Percentiles rank a stretch among this genome's conserved stretches.
Evolutionary conservation across 805 yeast genomes (phyloP).

Genomic region (Myxozyma melibiosi): DNA sequence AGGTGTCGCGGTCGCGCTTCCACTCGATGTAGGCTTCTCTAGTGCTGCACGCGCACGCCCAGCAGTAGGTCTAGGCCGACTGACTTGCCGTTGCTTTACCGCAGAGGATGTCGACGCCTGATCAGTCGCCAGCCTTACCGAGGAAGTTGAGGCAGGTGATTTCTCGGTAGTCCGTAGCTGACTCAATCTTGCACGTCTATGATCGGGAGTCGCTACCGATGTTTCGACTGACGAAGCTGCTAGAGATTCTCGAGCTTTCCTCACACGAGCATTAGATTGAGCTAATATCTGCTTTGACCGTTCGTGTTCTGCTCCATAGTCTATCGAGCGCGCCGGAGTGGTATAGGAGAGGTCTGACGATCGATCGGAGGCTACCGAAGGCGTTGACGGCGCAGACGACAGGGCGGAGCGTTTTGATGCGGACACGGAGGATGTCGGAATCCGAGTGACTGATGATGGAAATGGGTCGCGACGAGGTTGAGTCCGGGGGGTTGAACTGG

Average conservation of each 20-base stretch:
- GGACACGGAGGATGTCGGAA: background rate
- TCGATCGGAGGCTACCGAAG: background rate
- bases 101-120: background rate
- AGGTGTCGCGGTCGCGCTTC: background rate
- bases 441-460: background rate
- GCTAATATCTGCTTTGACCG: constrained; percentile 11
- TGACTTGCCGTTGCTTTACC: background rate
- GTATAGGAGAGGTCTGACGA: background rate
- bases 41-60: background rate
- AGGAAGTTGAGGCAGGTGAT: no score
- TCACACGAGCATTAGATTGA: constrained; percentile 18
- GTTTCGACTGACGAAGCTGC: constrained; percentile 8
- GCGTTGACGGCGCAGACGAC: background rate
- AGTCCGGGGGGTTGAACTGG: background rate
- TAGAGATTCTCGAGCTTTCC: constrained; percentile 18
- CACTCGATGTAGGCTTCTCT: background rate
- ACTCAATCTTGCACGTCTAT: background rate
- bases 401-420: background rate
- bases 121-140: no score
- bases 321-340: background rate
- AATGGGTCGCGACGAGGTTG: background rate
- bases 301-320: constrained; percentile 7
- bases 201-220: background rate
- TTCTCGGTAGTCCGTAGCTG: background rate
- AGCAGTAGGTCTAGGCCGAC: background rate